These are phyloP conservation scores for Ocimum tenuiflorum DNA, from an alignment of 257 asterid species.

Conservation along the genomic window DNA sequence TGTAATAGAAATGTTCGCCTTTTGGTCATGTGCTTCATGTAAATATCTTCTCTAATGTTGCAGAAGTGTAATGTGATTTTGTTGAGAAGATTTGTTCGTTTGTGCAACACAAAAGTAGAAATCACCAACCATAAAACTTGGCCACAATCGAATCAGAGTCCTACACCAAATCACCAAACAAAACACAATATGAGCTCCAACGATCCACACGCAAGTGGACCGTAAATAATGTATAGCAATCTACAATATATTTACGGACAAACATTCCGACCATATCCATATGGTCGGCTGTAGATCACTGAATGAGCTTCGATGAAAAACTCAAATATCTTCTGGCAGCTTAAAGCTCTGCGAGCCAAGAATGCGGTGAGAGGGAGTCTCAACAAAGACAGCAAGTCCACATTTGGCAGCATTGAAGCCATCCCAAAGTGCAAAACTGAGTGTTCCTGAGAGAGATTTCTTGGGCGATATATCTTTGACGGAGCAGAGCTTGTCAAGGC, in stretches of 20 bases:
- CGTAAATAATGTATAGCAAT: too few species aligned
- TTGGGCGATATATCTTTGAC: constrained; percentile 52
- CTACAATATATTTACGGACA: too few species aligned
- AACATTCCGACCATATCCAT: too few species aligned
- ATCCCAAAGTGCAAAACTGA: constrained; percentile 63
- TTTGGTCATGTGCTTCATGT: too few species aligned
- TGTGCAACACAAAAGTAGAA: too few species aligned
- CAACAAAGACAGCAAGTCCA: constrained; percentile 51
- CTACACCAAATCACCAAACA: too few species aligned
- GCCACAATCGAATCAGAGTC: background rate
- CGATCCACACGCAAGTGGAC: too few species aligned
- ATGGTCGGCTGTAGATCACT: too few species aligned
- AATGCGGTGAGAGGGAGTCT: constrained; percentile 47
- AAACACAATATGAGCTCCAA: background rate
- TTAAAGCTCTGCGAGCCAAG: constrained; percentile 70
- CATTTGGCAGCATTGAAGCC: constrained; percentile 61
- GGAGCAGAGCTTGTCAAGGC: constrained; percentile 62
- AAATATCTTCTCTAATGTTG: too few species aligned
- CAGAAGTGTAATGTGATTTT: too few species aligned
- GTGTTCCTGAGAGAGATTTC: constrained; percentile 45
- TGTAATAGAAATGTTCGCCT: too few species aligned
- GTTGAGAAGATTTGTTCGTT: too few species aligned
- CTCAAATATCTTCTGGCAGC: constrained; percentile 43
- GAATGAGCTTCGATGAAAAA: background rate
- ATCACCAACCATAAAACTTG: background rate